Base-by-base conservation (phyloP, 2,329 filamentous ascomycete species). In the Mycosphaerella sp. region DNA sequence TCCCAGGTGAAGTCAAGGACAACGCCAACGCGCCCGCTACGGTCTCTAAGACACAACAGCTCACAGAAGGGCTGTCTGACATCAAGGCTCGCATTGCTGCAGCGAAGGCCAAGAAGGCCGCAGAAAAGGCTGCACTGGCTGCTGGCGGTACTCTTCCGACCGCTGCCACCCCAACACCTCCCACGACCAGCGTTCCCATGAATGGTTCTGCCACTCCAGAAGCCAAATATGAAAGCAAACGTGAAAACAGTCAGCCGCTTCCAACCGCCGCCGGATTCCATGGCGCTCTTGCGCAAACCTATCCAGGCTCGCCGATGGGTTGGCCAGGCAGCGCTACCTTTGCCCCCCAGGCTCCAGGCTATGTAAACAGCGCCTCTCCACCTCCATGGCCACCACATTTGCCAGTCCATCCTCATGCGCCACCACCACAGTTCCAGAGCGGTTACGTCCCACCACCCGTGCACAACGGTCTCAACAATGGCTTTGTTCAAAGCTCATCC, bases 1-100 rank as follows among this genome's bases (percentile, higher is more conserved):
- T 85, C 14, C 82, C 87, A 0, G 73, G 72, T 36, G 48, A 55
- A 9, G 45, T 55, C 44, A 40, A 43, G 38, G 17, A 40, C 42
- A 34, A 31, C 48, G 26, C 36, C 40, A 14, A 45, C 26, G 31
- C 48, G 6, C 10, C 34, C 10, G 34, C 4, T 10, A 8, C 34
- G n/a, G 34, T 38, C 12, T 38, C 48, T 2, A 51, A 45, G 48
- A 40, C 39, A 21, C 40, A 29, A n/a, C 48, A 40, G 21, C 17
- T 51, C 26, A 40, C 42, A 43, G 48, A 51, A 29, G 41, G 32
- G 12, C 44, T 44, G 10, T 31, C 29, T 32, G 31, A 44, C 23
- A 23, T 41, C 40, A 44, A 51, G 23, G 48, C 41, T 3, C 31
- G 31, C 21, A 32, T 45, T 23, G 36, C 14, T n/a, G 48, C 44